These are phyloP conservation scores for Pseudogymnoascus sp. DNA, from an alignment of 2,329 filamentous ascomycete genomes.

Conservation along the genomic window DNA sequence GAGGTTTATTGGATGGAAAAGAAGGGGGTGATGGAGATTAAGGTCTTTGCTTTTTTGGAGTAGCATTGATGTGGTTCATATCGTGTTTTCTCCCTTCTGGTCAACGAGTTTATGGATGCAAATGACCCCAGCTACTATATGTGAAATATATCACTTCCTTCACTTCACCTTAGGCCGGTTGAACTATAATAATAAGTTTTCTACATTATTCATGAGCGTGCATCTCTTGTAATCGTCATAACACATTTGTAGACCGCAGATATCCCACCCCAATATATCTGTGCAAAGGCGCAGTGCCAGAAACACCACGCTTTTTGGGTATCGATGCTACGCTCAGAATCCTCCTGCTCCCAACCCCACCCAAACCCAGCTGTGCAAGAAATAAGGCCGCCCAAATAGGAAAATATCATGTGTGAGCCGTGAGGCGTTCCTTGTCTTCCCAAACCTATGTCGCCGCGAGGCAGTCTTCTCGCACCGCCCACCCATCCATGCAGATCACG, in stretches of 20 bases:
- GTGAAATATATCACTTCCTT: neutral
- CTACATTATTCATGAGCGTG: slow-evolving; percentile 7
- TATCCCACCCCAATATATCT: neutral
- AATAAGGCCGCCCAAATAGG: slow-evolving; percentile 27
- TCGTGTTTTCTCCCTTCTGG: too few relatives aligned
- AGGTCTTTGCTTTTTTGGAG: too few relatives aligned
- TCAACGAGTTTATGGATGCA: too few relatives aligned
- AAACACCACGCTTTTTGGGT: slow-evolving; percentile 19
- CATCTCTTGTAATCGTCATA: neutral
- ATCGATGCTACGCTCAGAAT: slow-evolving; percentile 21
- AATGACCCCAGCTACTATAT: neutral
- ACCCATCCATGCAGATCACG: slow-evolving; percentile 14
- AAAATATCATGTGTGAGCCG: slow-evolving; percentile 25
- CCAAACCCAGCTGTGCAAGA: slow-evolving; percentile 30
- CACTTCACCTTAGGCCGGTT: neutral
- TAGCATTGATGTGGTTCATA: too few relatives aligned
- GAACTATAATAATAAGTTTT: neutral
- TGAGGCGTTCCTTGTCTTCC: slow-evolving; percentile 28
- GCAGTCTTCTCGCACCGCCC: slow-evolving; percentile 1
- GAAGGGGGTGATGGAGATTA: too few relatives aligned
- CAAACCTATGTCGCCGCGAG: neutral
- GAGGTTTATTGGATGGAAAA: too few relatives aligned
- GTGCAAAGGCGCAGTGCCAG: neutral
- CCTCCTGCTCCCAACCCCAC: slow-evolving; percentile 17
- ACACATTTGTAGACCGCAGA: slow-evolving; percentile 1